Conservation (phyloP, 2,329 filamentous ascomycete genomes). For the Plectosphaerella plurivora region DNA sequence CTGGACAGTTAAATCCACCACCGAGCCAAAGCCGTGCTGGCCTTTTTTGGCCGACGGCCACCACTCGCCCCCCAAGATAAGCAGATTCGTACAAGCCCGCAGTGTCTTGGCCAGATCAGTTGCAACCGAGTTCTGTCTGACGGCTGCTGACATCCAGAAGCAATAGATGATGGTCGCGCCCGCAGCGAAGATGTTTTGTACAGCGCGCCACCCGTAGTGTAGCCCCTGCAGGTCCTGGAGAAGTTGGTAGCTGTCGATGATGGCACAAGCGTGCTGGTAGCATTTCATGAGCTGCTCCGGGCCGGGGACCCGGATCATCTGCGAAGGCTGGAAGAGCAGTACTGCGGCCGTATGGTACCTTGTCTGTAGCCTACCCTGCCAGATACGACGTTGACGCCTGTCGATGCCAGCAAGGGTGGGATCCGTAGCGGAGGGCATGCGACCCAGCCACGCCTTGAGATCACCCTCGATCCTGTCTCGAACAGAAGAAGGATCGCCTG, state of each 20-base stretch:
- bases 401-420: constrained; percentile 6
- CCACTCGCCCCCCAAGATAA: constrained; percentile 33
- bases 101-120: constrained; percentile 13
- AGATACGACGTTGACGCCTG: constrained; percentile 10
- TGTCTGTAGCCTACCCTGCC: constrained; percentile 21
- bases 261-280: constrained; percentile 19
- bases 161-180: constrained; percentile 32
- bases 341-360: constrained; percentile 26
- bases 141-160: constrained; percentile 24
- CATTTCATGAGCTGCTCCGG: constrained; percentile 22
- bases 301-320: constrained; percentile 22
- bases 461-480: constrained; percentile 11
- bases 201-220: constrained; percentile 27
- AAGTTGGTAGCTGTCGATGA: constrained; percentile 21
- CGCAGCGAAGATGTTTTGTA: constrained; percentile 31
- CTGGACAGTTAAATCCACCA: constrained; percentile 21
- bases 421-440: constrained; percentile 1
- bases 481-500: constrained; percentile 2
- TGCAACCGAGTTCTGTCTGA: constrained; percentile 16
- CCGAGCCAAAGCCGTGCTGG: constrained; percentile 21
- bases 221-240: constrained; percentile 23
- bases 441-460: constrained; percentile 9
- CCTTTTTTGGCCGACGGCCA: constrained; percentile 30
- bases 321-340: constrained; percentile 30
- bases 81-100: constrained; percentile 27